Percentiles rank a stretch among this genome's conserved stretches.
phyloP scores from a whole-genome alignment of 805 yeast species.

The Scheffersomyces coipomensis region DNA sequence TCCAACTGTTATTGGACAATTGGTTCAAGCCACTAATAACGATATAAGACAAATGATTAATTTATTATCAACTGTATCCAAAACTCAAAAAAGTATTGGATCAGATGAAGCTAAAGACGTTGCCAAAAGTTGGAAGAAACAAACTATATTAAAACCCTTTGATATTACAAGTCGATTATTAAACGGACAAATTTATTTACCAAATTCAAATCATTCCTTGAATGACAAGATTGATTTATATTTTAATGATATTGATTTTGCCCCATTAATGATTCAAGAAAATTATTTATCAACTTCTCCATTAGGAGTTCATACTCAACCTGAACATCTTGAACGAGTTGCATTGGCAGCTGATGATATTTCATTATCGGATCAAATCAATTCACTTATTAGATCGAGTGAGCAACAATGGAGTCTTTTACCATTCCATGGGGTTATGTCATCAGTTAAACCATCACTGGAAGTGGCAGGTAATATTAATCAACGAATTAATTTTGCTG shows the following conservation, averaged over 20 bases:
- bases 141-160: conserved; percentile 86
- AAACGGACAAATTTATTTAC: conserved; percentile 55
- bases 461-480: conserved; percentile 68
- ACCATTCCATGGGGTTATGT: conserved; percentile 86
- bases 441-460: conserved; percentile 78
- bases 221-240: conserved; percentile 85
- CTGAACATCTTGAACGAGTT: conserved; percentile 57
- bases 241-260: conserved; percentile 91
- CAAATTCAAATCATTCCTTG: conserved; percentile 50
- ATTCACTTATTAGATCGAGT: conserved; percentile 77
- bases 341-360: conserved; percentile 84
- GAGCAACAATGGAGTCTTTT: conserved; percentile 93
- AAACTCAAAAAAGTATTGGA: conserved; percentile 64
- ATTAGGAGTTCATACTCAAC: conserved; percentile 36
- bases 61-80: conserved; percentile 78
- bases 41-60: conserved; percentile 95
- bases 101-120: conserved; percentile 63
- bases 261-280: conserved; percentile 95
- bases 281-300: conserved; percentile 78
- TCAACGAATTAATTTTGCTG: conserved; percentile 74
- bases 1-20: conserved; percentile 75
- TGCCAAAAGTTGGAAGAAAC: conserved; percentile 79
- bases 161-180: conserved; percentile 76
- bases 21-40: conserved; percentile 80
- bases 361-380: conserved; percentile 81